These are phyloP conservation scores for Trametes cubensis DNA, from an alignment of 768 basidiomycete species.

Conservation along the genomic window DNA sequence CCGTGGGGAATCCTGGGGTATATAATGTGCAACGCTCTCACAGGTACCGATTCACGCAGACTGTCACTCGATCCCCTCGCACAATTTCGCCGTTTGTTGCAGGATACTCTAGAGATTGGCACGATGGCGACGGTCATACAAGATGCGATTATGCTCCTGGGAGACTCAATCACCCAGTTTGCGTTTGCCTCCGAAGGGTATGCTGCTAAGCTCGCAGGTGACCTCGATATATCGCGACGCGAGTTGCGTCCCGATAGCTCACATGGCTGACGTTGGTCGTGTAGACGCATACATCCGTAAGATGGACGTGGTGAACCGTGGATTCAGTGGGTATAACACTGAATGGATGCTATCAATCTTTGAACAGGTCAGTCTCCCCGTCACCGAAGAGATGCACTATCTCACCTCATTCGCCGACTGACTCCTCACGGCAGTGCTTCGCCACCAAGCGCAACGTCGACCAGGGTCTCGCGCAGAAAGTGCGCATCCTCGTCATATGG, in stretches of 20 bases:
- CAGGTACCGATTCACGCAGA: too few relatives aligned
- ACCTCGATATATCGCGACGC: slow-evolving; percentile 28
- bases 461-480: slow-evolving; percentile 51
- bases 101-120: too few relatives aligned
- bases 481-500: slow-evolving; percentile 81
- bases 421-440: slow-evolving; percentile 49
- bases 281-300: slow-evolving; percentile 78
- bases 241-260: neutral
- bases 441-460: slow-evolving; percentile 47
- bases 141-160: slow-evolving; percentile 74
- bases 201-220: slow-evolving; percentile 67
- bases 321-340: slow-evolving; percentile 83
- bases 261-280: neutral
- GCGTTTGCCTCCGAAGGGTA: slow-evolving; percentile 64
- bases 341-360: slow-evolving; percentile 84
- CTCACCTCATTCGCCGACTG: neutral
- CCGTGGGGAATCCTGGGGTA: too few relatives aligned
- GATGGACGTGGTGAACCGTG: slow-evolving; percentile 86
- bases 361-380: slow-evolving; percentile 54
- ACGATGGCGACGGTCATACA: slow-evolving; percentile 52
- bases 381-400: neutral
- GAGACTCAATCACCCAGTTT: slow-evolving; percentile 80
- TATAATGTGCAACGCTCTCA: too few relatives aligned
- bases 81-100: too few relatives aligned
- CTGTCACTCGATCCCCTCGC: too few relatives aligned